These are phyloP conservation scores for Clonostachys chloroleuca DNA, from an alignment of 2,329 filamentous ascomycete species.

Conservation along the genomic window DNA sequence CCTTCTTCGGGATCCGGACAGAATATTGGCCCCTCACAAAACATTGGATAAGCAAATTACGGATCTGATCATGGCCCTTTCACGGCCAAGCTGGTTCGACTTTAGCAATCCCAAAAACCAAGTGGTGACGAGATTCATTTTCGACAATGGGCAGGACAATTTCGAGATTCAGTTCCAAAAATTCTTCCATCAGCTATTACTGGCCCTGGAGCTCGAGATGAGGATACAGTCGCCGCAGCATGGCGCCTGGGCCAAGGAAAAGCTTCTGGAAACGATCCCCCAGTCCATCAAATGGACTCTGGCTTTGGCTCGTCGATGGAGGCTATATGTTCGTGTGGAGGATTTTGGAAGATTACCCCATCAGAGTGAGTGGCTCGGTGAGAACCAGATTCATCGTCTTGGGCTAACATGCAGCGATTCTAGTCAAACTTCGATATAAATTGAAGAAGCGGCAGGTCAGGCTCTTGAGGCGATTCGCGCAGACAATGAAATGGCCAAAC, in stretches of 20 bases:
- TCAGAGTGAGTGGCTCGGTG: conserved; percentile 30
- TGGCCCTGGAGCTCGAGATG: conserved; percentile 67
- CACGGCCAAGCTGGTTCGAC: conserved; percentile 66
- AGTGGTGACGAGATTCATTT: conserved; percentile 69
- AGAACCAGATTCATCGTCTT: background rate
- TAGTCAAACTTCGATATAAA: conserved; percentile 58
- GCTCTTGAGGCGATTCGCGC: conserved; percentile 63
- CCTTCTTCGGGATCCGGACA: conserved; percentile 65
- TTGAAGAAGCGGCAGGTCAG: conserved; percentile 65
- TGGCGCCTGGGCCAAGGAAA: conserved; percentile 58
- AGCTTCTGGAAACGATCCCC: conserved; percentile 60
- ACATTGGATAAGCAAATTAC: conserved; percentile 68
- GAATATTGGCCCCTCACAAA: conserved; percentile 53
- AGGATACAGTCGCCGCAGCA: conserved; percentile 62
- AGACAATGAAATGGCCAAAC: conserved; percentile 75
- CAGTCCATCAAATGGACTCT: conserved; percentile 70
- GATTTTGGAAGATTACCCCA: conserved; percentile 49
- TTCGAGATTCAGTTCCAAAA: conserved; percentile 47
- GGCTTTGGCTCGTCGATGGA: conserved; percentile 69
- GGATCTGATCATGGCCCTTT: conserved; percentile 66
- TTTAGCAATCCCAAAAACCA: conserved; percentile 68
- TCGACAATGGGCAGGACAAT: conserved; percentile 29
- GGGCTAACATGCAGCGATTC: background rate
- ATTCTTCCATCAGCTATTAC: conserved; percentile 74
- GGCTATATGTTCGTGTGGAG: conserved; percentile 64